These are phyloP conservation scores for Sphagnurus paluster DNA, from an alignment of 1,284 basidiomycete species.

Conservation along the genomic window DNA sequence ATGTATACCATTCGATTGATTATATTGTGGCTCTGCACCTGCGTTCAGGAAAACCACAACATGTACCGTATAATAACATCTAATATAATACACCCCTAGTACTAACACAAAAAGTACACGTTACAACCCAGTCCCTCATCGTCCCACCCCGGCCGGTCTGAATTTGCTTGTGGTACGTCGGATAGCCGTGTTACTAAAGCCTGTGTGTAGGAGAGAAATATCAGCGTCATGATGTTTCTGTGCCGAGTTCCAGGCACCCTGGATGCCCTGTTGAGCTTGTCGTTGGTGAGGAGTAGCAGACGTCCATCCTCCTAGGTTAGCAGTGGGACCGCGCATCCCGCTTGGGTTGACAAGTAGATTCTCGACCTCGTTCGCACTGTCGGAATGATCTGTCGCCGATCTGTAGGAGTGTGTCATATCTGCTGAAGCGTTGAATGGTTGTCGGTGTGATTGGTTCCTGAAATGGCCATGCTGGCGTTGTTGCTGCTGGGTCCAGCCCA, in stretches of 20 bases:
- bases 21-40: neutral
- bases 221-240: conserved; percentile 2
- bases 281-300: conserved; percentile 20
- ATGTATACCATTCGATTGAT: conserved; percentile 5
- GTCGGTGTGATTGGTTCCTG: conserved; percentile 41
- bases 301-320: conserved; percentile 30
- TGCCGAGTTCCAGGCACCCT: conserved; percentile 9
- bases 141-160: conserved; percentile 14
- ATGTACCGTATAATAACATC: conserved; percentile 1
- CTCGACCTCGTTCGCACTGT: conserved; percentile 70
- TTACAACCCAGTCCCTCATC: too few species aligned
- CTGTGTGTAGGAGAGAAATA: conserved; percentile 7
- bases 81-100: too few species aligned
- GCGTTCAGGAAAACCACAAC: too few species aligned
- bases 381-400: conserved; percentile 60
- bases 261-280: conserved; percentile 12
- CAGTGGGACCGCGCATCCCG: conserved; percentile 17
- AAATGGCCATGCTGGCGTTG: conserved; percentile 24
- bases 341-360: conserved; percentile 43
- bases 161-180: conserved; percentile 20
- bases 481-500: conserved; percentile 31
- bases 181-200: conserved; percentile 6
- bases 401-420: conserved; percentile 50
- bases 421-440: conserved; percentile 42
- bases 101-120: too few species aligned